Percentiles rank a stretch among this genome's conserved stretches.
Conservation (phyloP, 257 asterid species). For the Ilex asprella region DNA sequence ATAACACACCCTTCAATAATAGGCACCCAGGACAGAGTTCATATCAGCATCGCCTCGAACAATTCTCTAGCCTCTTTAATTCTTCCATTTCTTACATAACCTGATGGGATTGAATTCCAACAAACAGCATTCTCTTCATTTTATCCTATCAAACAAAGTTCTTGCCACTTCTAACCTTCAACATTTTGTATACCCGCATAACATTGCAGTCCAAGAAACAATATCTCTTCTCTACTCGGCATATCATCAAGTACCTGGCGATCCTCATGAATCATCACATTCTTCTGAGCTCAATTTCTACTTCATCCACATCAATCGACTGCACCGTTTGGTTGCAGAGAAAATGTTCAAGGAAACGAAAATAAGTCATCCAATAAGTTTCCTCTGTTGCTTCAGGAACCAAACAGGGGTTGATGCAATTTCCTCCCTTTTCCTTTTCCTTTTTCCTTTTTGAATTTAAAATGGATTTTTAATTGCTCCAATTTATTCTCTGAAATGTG, state of each 20-base stretch:
- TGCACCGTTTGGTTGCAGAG: no score
- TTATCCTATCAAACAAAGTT: slow-evolving; percentile 42
- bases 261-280: slow-evolving; percentile 55
- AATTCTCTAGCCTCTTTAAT: slow-evolving; percentile 38
- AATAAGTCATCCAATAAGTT: no score
- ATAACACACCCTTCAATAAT: slow-evolving; percentile 50
- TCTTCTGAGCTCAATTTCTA: slow-evolving; percentile 20
- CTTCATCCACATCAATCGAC: no score
- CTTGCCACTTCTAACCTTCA: slow-evolving; percentile 60
- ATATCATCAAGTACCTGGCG: slow-evolving; percentile 45
- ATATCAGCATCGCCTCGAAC: slow-evolving; percentile 48
- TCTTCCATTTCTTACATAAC: slow-evolving; percentile 45
- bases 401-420: no score
- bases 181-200: slow-evolving; percentile 68
- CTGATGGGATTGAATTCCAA: slow-evolving; percentile 81
- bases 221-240: slow-evolving; percentile 62
- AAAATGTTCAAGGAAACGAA: no score
- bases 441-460: no score
- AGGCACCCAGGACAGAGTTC: slow-evolving; percentile 32
- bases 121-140: slow-evolving; percentile 51
- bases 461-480: no score
- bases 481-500: no score
- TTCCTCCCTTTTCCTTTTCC: no score
- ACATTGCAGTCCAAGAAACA: slow-evolving; percentile 74
- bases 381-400: no score